Evolutionary conservation across 1,284 basidiomycete genomes (phyloP).

Genomic region (Apiotrichum gracile): DNA sequence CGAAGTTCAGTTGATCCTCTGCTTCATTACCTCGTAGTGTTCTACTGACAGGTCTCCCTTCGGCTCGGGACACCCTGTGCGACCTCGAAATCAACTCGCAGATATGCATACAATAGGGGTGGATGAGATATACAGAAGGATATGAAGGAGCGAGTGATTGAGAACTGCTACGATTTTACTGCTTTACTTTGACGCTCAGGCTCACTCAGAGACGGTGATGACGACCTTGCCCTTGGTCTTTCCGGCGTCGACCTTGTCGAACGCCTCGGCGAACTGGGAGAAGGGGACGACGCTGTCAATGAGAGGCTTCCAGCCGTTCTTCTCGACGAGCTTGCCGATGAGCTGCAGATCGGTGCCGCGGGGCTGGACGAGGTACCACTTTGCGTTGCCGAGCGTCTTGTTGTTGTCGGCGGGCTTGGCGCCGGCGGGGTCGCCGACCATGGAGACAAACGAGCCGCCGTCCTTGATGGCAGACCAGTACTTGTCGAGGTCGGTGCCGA

Average conservation of each 20-base stretch:
- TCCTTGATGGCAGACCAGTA: slow-evolving; percentile 9
- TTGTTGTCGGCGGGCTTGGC: neutral
- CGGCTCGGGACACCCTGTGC: too few species aligned
- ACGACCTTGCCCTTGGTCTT: slow-evolving; percentile 12
- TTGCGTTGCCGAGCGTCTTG: neutral
- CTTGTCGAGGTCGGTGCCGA: neutral
- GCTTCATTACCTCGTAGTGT: too few species aligned
- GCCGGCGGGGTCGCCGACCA: slow-evolving; percentile 3
- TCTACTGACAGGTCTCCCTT: too few species aligned
- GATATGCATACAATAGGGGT: too few species aligned
- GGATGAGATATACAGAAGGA: too few species aligned
- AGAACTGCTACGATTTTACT: too few species aligned
- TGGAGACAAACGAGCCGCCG: neutral
- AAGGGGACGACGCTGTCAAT: slow-evolving; percentile 15
- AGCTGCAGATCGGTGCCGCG: slow-evolving; percentile 7
- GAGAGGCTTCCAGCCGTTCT: slow-evolving; percentile 3
- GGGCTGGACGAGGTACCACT: slow-evolving; percentile 18
- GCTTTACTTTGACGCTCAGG: too few species aligned
- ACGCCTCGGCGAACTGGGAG: slow-evolving; percentile 7
- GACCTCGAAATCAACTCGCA: too few species aligned
- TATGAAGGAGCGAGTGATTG: too few species aligned
- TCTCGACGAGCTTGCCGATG: slow-evolving; percentile 6
- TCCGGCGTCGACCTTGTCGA: slow-evolving; percentile 7
- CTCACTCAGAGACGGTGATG: slow-evolving; percentile 5
- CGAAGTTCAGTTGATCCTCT: too few species aligned